Conservation (phyloP, 2,329 filamentous ascomycete species). For the Sphaerulina populicola region DNA sequence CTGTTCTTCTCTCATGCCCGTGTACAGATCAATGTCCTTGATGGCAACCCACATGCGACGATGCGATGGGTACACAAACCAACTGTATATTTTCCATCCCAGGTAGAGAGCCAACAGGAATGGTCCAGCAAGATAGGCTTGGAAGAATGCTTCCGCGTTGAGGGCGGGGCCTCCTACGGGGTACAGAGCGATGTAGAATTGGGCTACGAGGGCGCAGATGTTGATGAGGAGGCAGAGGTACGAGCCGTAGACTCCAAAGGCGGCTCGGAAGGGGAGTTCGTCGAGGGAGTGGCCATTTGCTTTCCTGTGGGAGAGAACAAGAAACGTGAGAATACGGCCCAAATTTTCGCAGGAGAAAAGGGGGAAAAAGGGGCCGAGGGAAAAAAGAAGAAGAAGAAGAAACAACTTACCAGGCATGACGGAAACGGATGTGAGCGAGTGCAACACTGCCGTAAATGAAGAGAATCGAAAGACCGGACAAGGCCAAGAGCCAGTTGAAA, state of each 20-base stretch:
- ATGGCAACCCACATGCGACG: slow-evolving; percentile 28
- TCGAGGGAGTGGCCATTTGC: slow-evolving; percentile 41
- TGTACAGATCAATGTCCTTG: slow-evolving; percentile 34
- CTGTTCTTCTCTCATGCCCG: slow-evolving; percentile 31
- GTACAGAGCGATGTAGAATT: slow-evolving; percentile 36
- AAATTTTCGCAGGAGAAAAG: background rate
- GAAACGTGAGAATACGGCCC: slow-evolving; percentile 1
- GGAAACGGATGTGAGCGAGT: slow-evolving; percentile 83
- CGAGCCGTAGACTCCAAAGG: slow-evolving; percentile 36
- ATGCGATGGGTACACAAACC: slow-evolving; percentile 24
- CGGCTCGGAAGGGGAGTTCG: slow-evolving; percentile 40
- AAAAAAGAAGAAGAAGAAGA: background rate
- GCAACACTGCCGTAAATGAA: slow-evolving; percentile 81
- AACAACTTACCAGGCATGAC: slow-evolving; percentile 47
- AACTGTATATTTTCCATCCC: slow-evolving; percentile 27
- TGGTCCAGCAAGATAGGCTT: slow-evolving; percentile 27
- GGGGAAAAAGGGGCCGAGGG: no score
- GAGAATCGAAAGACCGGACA: slow-evolving; percentile 62
- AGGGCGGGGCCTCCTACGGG: slow-evolving; percentile 18
- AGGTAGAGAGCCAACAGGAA: slow-evolving; percentile 28
- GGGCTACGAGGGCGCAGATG: slow-evolving; percentile 34
- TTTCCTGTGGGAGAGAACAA: slow-evolving; percentile 46
- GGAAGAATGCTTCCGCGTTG: slow-evolving; percentile 24
- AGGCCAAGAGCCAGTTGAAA: slow-evolving; percentile 68
- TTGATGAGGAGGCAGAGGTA: slow-evolving; percentile 37